Conservation (phyloP, 306 rosid genomes). For the Sesbania bispinosa region DNA sequence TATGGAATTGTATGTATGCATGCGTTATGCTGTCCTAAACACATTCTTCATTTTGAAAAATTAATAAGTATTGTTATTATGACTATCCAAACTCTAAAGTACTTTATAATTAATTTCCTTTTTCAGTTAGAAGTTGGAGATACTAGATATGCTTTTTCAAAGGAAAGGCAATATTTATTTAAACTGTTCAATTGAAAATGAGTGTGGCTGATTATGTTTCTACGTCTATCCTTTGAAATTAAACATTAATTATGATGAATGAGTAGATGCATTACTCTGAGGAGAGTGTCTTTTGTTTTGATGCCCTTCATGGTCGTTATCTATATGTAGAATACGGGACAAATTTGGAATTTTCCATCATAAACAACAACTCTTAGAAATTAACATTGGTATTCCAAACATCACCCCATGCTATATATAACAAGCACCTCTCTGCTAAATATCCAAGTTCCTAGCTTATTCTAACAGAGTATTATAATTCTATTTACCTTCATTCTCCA, state of each 20-base stretch:
- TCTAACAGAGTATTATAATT: not conserved
- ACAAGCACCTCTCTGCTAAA: not conserved
- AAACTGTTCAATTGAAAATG: not conserved
- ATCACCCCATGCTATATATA: constrained; percentile 23
- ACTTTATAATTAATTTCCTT: too few species aligned
- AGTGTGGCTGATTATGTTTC: not conserved
- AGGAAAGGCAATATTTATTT: not conserved
- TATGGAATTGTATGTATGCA: not conserved
- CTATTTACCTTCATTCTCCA: not conserved
- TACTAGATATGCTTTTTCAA: not conserved
- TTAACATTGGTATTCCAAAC: constrained; percentile 7
- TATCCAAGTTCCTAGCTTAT: not conserved
- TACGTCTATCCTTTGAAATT: constrained; percentile 21
- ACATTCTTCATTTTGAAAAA: too few species aligned
- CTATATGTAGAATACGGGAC: constrained; percentile 5
- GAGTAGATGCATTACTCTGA: not conserved
- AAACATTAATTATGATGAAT: too few species aligned
- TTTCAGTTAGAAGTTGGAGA: too few species aligned
- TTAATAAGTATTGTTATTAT: too few species aligned
- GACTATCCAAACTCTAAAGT: too few species aligned
- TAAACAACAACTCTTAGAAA: constrained; percentile 9
- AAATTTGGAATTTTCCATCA: constrained; percentile 24
- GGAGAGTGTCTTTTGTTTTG: not conserved
- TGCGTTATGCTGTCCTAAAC: not conserved
- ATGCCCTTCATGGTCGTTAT: constrained; percentile 24